Evolutionary conservation across 257 asterid species (phyloP), one percentile per base, ranked within the genome.

Genomic region (Plectranthus barbatus): DNA sequence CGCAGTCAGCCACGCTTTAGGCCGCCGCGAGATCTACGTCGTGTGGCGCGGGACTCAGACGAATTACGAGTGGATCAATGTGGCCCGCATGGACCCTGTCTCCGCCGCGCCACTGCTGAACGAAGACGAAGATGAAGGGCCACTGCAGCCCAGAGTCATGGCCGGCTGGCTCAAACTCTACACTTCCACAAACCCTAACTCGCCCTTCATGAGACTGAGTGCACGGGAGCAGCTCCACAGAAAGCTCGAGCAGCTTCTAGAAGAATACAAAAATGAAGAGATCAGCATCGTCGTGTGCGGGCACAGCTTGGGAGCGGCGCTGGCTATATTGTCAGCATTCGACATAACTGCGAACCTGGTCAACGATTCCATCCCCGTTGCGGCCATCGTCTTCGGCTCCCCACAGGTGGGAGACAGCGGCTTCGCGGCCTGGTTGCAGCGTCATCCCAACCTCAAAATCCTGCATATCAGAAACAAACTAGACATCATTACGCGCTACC

Each of bases 261-360:
- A 77, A n/a, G 41, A 69, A 2, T 83, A 84, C 76, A 75, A 73
- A 52, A 60, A 65, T 39, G 94, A 90, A 67, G 63, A 70, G 34
- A 20, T 83, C 39, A 83, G 93, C 78, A 85, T 90, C 6, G 73
- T 81, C 5, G 21, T 90, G 4, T 78, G 92, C 1, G 97, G 95
- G 4, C 97, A 84, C 65, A 84, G 94, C 26, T 80, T 90, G 0
- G 94, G 97, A 0, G 95, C 88, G 0, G 17, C 71, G 31, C 42
- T 87, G 12, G 79, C 94, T 1, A 75, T 74, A 4, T 33, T 90
- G 42, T 76, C 95, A 0, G 95, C 88, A 5, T 90, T 81, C 64
- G 97, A 90, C 53, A 56, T 90, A 0, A 90, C 77, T 40, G 95
- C 84, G 73, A 90, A 90, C 19, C 94, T 88, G 40, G 81, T 81